phyloP scores from a whole-genome alignment of 1,284 basidiomycete genomes.

The Melampsora larici-populina region DNA sequence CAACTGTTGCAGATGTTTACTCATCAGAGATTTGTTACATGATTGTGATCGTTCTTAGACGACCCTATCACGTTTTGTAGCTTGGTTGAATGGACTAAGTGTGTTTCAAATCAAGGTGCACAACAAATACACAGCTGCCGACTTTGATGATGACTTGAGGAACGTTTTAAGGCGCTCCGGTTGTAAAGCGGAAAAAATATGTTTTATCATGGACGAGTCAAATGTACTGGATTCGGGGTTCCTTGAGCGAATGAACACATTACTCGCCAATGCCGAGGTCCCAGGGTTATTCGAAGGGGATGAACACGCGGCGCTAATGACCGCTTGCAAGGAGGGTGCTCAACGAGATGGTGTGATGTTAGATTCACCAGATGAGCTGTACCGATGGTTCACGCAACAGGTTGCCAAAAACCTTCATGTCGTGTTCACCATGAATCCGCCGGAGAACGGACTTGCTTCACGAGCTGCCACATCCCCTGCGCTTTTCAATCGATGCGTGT shows the following conservation, averaged over 20 bases:
- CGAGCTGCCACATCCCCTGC: constrained; percentile 96
- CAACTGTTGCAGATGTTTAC: background rate
- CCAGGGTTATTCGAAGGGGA: constrained; percentile 98
- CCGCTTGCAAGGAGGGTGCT: constrained; percentile 96
- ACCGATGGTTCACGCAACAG: constrained; percentile 95
- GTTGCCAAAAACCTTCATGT: constrained; percentile 95
- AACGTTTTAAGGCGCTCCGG: constrained; percentile 88
- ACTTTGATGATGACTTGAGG: constrained; percentile 96
- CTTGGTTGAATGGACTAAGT: constrained; percentile 98
- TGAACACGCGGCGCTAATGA: constrained; percentile 93
- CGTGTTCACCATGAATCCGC: constrained; percentile 99
- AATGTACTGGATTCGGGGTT: constrained; percentile 98
- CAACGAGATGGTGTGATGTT: constrained; percentile 96
- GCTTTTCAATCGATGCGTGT: constrained; percentile 93
- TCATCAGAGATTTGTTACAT: background rate
- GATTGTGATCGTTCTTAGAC: constrained; percentile 62
- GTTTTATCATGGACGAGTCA: constrained; percentile 99
- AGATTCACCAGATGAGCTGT: constrained; percentile 93
- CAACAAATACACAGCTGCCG: constrained; percentile 95
- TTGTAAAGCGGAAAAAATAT: constrained; percentile 97
- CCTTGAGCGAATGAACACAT: constrained; percentile 97
- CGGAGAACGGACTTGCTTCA: constrained; percentile 87
- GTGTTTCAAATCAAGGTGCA: constrained; percentile 99
- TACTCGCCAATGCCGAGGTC: constrained; percentile 98
- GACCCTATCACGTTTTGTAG: constrained; percentile 94